A percentile compares a stretch with the other conserved stretches of the same genome.
phyloP scores from a whole-genome alignment of 257 asterid genomes.

The Coffea canephora region DNA sequence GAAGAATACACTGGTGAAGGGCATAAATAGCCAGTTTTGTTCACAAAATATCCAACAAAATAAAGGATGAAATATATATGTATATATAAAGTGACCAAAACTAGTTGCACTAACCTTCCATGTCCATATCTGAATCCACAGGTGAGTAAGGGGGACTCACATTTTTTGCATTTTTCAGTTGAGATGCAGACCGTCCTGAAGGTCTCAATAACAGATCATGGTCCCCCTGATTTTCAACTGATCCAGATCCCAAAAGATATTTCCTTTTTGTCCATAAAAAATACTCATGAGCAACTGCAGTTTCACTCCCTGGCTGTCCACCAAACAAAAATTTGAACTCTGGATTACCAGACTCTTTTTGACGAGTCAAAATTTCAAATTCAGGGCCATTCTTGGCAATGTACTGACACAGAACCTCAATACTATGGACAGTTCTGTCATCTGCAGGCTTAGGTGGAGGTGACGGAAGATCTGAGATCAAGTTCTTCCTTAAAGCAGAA shows the following conservation, averaged over 20 bases:
- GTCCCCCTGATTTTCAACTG: background rate
- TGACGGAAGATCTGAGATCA: slow-evolving; percentile 30
- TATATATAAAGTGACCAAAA: slow-evolving; percentile 1
- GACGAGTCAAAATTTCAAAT: slow-evolving; percentile 23
- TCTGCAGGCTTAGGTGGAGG: slow-evolving; percentile 32
- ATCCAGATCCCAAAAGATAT: slow-evolving; percentile 5
- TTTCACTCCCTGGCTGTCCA: slow-evolving; percentile 34
- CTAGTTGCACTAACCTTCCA: slow-evolving; percentile 71
- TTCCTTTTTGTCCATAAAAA: slow-evolving; percentile 22
- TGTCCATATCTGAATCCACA: slow-evolving; percentile 84
- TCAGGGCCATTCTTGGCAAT: slow-evolving; percentile 34
- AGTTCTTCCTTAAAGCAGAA: slow-evolving; percentile 21
- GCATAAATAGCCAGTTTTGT: background rate
- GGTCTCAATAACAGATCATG: slow-evolving; percentile 11
- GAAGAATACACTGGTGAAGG: background rate
- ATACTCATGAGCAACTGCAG: slow-evolving; percentile 32
- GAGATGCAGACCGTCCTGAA: slow-evolving; percentile 15
- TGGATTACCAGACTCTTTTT: slow-evolving; percentile 20
- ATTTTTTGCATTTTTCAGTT: slow-evolving; percentile 12
- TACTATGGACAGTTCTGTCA: slow-evolving; percentile 24
- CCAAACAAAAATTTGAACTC: slow-evolving; percentile 27
- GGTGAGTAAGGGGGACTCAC: slow-evolving; percentile 38
- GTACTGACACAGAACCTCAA: slow-evolving; percentile 31
- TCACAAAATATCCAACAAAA: slow-evolving; percentile 9
- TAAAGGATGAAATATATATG: slow-evolving; percentile 11